Evolutionary conservation across 306 rosid genomes (phyloP), one percentile per base, ranked within the genome.

Genomic region (Cotoneaster glaucophyllus): DNA sequence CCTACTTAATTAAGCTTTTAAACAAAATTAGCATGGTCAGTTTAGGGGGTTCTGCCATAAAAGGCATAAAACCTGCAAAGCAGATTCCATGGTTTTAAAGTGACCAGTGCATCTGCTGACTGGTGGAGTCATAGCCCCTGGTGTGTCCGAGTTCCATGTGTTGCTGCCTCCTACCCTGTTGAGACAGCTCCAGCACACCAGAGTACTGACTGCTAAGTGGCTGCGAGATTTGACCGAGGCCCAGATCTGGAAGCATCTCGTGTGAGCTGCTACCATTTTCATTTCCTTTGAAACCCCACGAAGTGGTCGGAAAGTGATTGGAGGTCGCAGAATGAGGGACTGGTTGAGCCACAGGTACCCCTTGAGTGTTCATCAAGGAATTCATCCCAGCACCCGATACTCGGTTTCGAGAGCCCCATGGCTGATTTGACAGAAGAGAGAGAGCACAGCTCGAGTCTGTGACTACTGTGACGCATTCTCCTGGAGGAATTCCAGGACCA

Each of bases 371-470:
- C 66, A 88, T 64, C 75, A 82, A 84, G 84, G 75, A 78, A 28
- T 82, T 89, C 78, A 82, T 78, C 82, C 82, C 92, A 63, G 82
- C 87, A 83, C 89, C 81, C 56, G 88, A 83, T 67, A 80, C 80
- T 71, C 85, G 85, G 86, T 83, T 85, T 87, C 90, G 80, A 71
- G 93, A 85, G 86, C 81, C 91, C 96, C 97, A 91, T 74, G 96
- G 65, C 85, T 94, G 90, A 82, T 82, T 91, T 91, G 98, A 94
- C 98, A 94, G 97, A 94, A 91, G 98, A 90, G 98, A 94, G 97
- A 88, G 98, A 91, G 98, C 98, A 93, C 98, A 88, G 81, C 85
- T 91, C 70, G 94, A 91, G 90, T 90, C 97, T 19, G 90, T 66
- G 81, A 83, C 79, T 69, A 81, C 90, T 25, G 88, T 70, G 86